Evolutionary conservation across 1,139 yeast genomes (phyloP), one percentile per base, ranked within the genome.

Genomic region (Protomyces gravidus): DNA sequence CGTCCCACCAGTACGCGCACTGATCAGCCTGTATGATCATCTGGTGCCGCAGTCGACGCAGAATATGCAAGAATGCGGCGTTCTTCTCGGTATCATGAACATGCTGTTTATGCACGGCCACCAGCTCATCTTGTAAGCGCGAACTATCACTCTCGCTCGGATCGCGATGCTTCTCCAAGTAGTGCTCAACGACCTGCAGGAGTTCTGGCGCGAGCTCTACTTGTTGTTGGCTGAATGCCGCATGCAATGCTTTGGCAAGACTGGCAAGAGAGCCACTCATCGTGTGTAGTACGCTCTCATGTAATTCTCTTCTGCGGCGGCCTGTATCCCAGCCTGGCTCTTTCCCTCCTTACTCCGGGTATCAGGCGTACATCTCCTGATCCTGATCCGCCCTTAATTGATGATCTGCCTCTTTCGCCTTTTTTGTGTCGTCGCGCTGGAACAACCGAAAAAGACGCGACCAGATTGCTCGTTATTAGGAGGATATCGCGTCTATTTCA

Each of bases 51-150:
- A 75, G 66, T 64, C 72, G 61, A 61, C 62, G 70, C 17, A 84
- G 72, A 2, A 79, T 71, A 50, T 77, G 77, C 17, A 83, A 67
- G 65, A 84, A 84, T 48, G 74, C 65, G 7, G 72, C 72, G 64
- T 55, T 61, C 48, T 80, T 81, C 11, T 36, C 42, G 46, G 75
- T 70, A 1, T 69, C 63, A 51, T 70, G 67, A 13, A 80, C 75
- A 49, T 73, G 71, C 0, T 70, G 68, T 27, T 73, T 71, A 68
- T 81, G 81, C 11, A 82, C 67, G 11, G 71, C 67, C 55, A 75
- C 73, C 36, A 84, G 71, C 59, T 80, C 83, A 28, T 80, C 81
- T 65, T 79, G 81, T 46, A 82, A 69, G 63, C 74, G 73, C 40
- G 68, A 74, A 59, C 71, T 71, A 68, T 71, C 75, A 32, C 67